These are phyloP conservation scores for Bipolaris zeicola DNA, from an alignment of 2,329 filamentous ascomycete genomes.

Conservation along the genomic window DNA sequence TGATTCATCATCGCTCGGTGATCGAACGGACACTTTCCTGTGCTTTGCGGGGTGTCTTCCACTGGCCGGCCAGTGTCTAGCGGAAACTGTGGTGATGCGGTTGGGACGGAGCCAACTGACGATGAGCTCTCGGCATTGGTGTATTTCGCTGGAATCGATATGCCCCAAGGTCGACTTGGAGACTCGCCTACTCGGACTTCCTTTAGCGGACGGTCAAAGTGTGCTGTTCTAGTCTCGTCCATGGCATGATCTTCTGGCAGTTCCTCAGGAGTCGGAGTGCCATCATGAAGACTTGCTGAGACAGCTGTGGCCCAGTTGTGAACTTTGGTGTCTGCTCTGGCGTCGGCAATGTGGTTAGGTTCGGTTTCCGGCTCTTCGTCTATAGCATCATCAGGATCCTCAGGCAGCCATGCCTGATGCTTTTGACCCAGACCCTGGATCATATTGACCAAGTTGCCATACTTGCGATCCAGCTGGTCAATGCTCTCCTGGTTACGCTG, in stretches of 20 bases:
- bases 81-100: constrained; percentile 58
- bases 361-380: constrained; percentile 55
- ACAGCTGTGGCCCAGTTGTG: constrained; percentile 85
- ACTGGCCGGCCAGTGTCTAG: constrained; percentile 48
- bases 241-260: constrained; percentile 43
- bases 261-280: constrained; percentile 47
- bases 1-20: constrained; percentile 36
- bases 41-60: constrained; percentile 34
- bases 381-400: constrained; percentile 55
- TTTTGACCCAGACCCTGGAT: constrained; percentile 87
- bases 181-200: constrained; percentile 94
- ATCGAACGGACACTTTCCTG: constrained; percentile 46
- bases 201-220: constrained; percentile 83
- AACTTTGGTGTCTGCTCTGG: constrained; percentile 70
- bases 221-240: constrained; percentile 69
- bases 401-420: constrained; percentile 83
- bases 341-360: constrained; percentile 49
- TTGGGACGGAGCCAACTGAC: constrained; percentile 49
- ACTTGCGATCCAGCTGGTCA: constrained; percentile 89
- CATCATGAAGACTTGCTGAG: constrained; percentile 59
- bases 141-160: constrained; percentile 71
- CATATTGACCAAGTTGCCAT: constrained; percentile 91
- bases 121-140: constrained; percentile 47
- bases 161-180: constrained; percentile 91
- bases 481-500: constrained; percentile 86